These are phyloP conservation scores for Chimonanthus salicifolius DNA, from an alignment of 164 flowering plant species.

Conservation along the genomic window DNA sequence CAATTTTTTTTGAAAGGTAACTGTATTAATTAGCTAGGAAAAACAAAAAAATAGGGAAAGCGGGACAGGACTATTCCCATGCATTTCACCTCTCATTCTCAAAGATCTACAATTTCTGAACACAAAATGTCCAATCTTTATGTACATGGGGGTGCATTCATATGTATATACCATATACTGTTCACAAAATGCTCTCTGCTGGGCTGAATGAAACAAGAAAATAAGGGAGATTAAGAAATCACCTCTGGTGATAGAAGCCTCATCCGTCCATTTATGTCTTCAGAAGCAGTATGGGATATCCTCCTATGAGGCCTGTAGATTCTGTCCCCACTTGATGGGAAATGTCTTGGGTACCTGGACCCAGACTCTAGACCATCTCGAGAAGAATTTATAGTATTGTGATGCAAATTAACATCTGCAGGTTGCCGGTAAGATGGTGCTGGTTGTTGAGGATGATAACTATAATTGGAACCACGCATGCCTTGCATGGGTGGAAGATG, in stretches of 20 bases:
- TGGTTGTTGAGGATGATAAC: constrained; percentile 36
- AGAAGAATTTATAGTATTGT: constrained; percentile 22
- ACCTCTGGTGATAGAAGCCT: constrained; percentile 64
- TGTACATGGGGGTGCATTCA: not conserved
- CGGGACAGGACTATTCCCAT: not conserved
- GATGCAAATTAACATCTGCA: constrained; percentile 18
- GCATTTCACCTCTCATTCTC: not conserved
- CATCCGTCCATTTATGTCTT: constrained; percentile 35
- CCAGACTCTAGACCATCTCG: constrained; percentile 35
- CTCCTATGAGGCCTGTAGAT: constrained; percentile 41
- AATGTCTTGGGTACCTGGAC: constrained; percentile 33
- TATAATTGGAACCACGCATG: constrained; percentile 27
- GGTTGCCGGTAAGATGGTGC: constrained; percentile 37
- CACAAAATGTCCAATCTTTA: not conserved
- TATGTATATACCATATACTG: not conserved
- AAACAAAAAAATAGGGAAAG: not conserved
- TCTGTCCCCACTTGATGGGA: constrained; percentile 42
- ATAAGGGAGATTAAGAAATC: constrained; percentile 10
- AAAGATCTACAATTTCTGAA: not conserved
- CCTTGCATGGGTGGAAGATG: constrained; percentile 38
- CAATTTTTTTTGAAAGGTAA: no score
- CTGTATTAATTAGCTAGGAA: no score
- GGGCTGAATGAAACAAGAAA: not conserved
- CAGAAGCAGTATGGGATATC: constrained; percentile 31
- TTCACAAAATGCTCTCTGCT: not conserved